A percentile compares a stretch with the other conserved stretches of the same genome.
These are phyloP conservation scores for Fusarium tricinctum DNA, from an alignment of 2,329 filamentous ascomycete genomes.

Conservation along the genomic window DNA sequence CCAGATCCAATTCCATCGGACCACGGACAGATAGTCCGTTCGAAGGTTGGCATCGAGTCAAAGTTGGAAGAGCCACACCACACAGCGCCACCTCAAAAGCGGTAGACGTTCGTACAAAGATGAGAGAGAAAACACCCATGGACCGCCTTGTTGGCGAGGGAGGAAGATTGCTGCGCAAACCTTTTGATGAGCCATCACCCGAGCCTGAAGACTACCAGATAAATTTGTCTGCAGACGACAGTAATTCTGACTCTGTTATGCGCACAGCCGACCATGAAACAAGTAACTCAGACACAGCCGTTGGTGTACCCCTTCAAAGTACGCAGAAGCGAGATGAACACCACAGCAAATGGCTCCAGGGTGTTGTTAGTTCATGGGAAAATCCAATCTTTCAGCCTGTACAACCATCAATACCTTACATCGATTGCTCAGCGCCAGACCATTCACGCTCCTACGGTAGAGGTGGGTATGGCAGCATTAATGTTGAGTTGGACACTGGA, in stretches of 20 bases:
- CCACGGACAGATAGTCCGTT: slow-evolving; percentile 48
- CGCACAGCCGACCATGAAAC: background rate
- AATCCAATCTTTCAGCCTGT: slow-evolving; percentile 79
- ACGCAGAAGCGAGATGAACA: slow-evolving; percentile 21
- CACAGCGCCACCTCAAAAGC: slow-evolving; percentile 7
- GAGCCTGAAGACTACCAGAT: slow-evolving; percentile 22
- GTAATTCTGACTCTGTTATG: background rate
- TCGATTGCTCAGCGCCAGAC: slow-evolving; percentile 43
- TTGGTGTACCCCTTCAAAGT: background rate
- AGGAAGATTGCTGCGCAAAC: slow-evolving; percentile 60
- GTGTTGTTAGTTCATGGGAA: slow-evolving; percentile 75
- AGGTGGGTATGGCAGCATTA: slow-evolving; percentile 22
- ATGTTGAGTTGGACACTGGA: slow-evolving; percentile 50
- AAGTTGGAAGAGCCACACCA: slow-evolving; percentile 46
- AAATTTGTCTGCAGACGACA: background rate
- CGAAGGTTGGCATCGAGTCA: slow-evolving; percentile 57
- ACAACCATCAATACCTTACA: slow-evolving; percentile 61
- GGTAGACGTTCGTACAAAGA: slow-evolving; percentile 7
- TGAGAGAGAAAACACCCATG: background rate
- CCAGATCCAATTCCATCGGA: slow-evolving; percentile 9
- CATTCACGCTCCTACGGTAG: slow-evolving; percentile 7
- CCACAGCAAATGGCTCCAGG: slow-evolving; percentile 68
- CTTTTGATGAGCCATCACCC: slow-evolving; percentile 58
- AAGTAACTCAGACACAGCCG: background rate
- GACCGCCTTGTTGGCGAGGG: slow-evolving; percentile 57